Percentiles rank a stretch among this genome's conserved stretches.
phyloP scores from a whole-genome alignment of 495 filamentous ascomycete species.

The Aspergillus nanangensis region DNA sequence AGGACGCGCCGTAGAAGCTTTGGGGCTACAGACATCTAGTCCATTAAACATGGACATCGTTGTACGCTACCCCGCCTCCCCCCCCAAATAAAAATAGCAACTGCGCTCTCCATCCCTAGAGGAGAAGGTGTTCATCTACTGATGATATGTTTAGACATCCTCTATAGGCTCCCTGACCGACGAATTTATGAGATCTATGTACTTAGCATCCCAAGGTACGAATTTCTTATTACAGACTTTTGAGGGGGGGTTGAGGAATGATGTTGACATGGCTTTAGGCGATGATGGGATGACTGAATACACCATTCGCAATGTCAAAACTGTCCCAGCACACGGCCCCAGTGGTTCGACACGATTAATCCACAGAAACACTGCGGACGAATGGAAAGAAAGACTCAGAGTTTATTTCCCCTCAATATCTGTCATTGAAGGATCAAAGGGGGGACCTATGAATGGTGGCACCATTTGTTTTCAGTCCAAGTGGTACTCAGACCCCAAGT shows the following conservation, averaged over 20 bases:
- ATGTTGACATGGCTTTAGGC: too few species aligned
- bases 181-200: constrained; percentile 64
- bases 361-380: constrained; percentile 21
- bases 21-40: constrained; percentile 47
- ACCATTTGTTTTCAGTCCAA: constrained; percentile 72
- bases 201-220: constrained; percentile 69
- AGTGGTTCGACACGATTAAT: constrained; percentile 15
- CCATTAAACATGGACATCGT: constrained; percentile 58
- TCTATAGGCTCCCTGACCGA: constrained; percentile 73
- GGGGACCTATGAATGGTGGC: constrained; percentile 58
- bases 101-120: not conserved
- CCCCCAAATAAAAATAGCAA: too few species aligned
- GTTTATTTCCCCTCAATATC: constrained; percentile 80
- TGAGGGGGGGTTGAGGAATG: too few species aligned
- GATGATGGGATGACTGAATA: constrained; percentile 58
- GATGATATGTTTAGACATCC: constrained; percentile 50
- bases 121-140: not conserved
- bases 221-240: too few species aligned
- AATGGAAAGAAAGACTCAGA: constrained; percentile 52
- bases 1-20: constrained; percentile 49
- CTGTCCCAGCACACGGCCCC: constrained; percentile 7
- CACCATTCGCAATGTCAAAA: constrained; percentile 36
- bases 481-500: constrained; percentile 62
- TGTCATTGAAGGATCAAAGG: constrained; percentile 62
- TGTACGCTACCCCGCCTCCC: constrained; percentile 37